These are phyloP conservation scores for Fusarium sp. DNA, from an alignment of 2,329 filamentous ascomycete species.

Conservation along the genomic window DNA sequence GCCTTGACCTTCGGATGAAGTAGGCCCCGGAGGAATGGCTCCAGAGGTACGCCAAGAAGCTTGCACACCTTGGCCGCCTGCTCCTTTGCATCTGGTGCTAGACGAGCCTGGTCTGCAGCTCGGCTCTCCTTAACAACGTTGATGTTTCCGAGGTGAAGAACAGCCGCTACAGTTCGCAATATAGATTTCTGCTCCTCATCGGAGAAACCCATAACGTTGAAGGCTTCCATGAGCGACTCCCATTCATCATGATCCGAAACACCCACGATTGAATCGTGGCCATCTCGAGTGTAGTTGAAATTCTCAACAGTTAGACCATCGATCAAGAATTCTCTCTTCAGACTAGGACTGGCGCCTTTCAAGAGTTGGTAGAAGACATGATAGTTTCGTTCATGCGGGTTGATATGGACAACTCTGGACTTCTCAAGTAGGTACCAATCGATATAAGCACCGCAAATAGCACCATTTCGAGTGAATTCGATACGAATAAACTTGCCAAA, in stretches of 20 bases:
- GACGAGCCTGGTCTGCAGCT: slow-evolving; percentile 88
- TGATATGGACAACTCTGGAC: slow-evolving; percentile 94
- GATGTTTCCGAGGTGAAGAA: slow-evolving; percentile 94
- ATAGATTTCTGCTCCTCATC: slow-evolving; percentile 87
- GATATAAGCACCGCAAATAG: slow-evolving; percentile 96
- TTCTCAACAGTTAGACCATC: slow-evolving; percentile 83
- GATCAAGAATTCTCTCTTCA: slow-evolving; percentile 84
- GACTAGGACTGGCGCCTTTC: slow-evolving; percentile 80
- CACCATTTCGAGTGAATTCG: slow-evolving; percentile 88
- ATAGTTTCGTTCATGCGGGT: slow-evolving; percentile 91
- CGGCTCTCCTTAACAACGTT: slow-evolving; percentile 91
- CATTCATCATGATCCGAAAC: slow-evolving; percentile 94
- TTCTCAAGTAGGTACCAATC: slow-evolving; percentile 99
- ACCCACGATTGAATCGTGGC: slow-evolving; percentile 91
- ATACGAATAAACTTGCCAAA: slow-evolving; percentile 99
- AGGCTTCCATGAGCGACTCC: slow-evolving; percentile 91
- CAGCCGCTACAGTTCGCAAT: slow-evolving; percentile 88
- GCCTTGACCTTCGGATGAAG: slow-evolving; percentile 96
- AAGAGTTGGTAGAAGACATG: slow-evolving; percentile 98
- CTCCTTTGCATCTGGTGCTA: slow-evolving; percentile 81
- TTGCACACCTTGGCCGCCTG: slow-evolving; percentile 85
- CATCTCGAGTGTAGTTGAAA: slow-evolving; percentile 92
- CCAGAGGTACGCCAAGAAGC: slow-evolving; percentile 86
- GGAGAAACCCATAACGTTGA: slow-evolving; percentile 93
- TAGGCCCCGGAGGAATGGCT: slow-evolving; percentile 89